Conservation (phyloP, 129 eudicot genomes). For the Daucus carota region DNA sequence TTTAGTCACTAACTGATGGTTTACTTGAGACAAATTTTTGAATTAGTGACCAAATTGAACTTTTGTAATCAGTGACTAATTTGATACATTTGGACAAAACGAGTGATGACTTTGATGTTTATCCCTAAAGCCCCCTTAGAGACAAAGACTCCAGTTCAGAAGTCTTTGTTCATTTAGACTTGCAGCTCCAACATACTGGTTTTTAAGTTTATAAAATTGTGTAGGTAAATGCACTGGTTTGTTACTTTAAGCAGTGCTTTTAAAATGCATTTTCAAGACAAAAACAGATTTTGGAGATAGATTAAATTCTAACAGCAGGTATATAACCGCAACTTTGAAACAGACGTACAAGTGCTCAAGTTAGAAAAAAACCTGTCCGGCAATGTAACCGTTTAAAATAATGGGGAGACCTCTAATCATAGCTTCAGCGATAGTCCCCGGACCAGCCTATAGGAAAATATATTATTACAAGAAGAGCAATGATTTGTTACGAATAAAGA, state of each 20-base stretch:
- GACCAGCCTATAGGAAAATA: constrained; percentile 71
- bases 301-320: background rate
- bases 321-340: background rate
- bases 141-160: background rate
- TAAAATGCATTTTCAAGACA: background rate
- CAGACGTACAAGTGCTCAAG: background rate
- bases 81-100: too few species aligned
- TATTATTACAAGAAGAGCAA: constrained; percentile 1
- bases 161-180: background rate
- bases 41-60: too few species aligned
- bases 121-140: too few species aligned
- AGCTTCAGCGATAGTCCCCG: constrained; percentile 98
- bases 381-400: constrained; percentile 80
- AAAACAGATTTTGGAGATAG: background rate
- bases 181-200: background rate
- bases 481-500: background rate
- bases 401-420: constrained; percentile 98
- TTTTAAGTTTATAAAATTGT: background rate
- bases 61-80: too few species aligned
- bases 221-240: background rate
- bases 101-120: too few species aligned
- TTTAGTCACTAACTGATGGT: too few species aligned
- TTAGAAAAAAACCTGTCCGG: constrained; percentile 75
- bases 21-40: too few species aligned
- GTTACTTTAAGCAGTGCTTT: background rate